A percentile compares a stretch with the other conserved stretches of the same genome.
Conservation (phyloP, 1,139 yeast species). For the Magnusiomyces fungicola region DNA sequence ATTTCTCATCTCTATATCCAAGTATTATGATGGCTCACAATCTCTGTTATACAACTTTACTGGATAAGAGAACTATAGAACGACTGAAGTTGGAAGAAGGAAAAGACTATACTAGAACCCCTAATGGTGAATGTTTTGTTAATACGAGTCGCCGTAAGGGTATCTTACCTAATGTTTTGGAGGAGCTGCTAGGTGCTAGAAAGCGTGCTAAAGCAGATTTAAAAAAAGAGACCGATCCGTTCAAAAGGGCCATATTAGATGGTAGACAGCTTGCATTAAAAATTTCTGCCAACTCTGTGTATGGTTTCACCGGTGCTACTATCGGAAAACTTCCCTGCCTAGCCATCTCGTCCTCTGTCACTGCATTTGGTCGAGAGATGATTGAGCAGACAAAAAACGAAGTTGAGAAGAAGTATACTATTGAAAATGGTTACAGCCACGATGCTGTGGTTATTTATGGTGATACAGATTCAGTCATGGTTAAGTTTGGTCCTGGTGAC, state of each 20-base stretch:
- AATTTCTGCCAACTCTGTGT: slow-evolving; percentile 95
- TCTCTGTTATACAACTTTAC: slow-evolving; percentile 84
- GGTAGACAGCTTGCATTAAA: slow-evolving; percentile 97
- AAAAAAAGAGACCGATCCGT: slow-evolving; percentile 90
- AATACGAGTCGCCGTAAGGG: slow-evolving; percentile 67
- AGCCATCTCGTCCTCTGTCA: slow-evolving; percentile 91
- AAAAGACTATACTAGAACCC: slow-evolving; percentile 78
- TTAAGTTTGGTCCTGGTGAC: slow-evolving; percentile 85
- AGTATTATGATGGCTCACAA: slow-evolving; percentile 99
- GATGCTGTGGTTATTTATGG: slow-evolving; percentile 94
- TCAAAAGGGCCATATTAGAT: slow-evolving; percentile 84
- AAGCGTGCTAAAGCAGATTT: slow-evolving; percentile 86
- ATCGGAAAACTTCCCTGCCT: slow-evolving; percentile 94
- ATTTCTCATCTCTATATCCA: slow-evolving; percentile 96
- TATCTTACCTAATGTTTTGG: slow-evolving; percentile 81
- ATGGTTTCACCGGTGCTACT: slow-evolving; percentile 99
- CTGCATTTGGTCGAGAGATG: slow-evolving; percentile 96
- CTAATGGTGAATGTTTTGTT: slow-evolving; percentile 74
- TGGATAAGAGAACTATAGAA: slow-evolving; percentile 62
- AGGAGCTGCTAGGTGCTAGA: slow-evolving; percentile 85
- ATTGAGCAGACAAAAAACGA: slow-evolving; percentile 84
- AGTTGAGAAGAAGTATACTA: slow-evolving; percentile 72
- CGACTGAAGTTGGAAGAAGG: slow-evolving; percentile 56
- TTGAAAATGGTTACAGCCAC: slow-evolving; percentile 68
- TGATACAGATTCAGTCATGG: slow-evolving; percentile 99